A percentile compares a stretch with the other conserved stretches of the same genome.
These are phyloP conservation scores for Termitomyces sp. DNA, from an alignment of 768 basidiomycete species.

Conservation along the genomic window DNA sequence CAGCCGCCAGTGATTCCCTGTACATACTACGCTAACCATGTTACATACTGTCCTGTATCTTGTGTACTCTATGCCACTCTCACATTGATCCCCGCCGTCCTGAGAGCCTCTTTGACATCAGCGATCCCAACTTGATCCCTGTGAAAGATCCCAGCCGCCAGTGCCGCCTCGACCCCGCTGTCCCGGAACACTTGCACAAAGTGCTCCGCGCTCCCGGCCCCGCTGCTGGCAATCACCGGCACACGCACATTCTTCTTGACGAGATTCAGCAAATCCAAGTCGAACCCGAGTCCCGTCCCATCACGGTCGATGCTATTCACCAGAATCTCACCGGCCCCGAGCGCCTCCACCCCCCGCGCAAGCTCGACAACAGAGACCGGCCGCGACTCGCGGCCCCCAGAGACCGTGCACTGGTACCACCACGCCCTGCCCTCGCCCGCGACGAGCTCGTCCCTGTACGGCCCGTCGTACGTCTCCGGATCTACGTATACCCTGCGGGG, in stretches of 20 bases:
- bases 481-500: slow-evolving; percentile 84
- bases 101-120: slow-evolving; percentile 67
- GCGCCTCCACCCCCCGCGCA: slow-evolving; percentile 80
- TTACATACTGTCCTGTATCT: neutral
- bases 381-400: slow-evolving; percentile 82
- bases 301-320: slow-evolving; percentile 97
- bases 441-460: slow-evolving; percentile 60
- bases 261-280: slow-evolving; percentile 73
- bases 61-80: slow-evolving; percentile 16
- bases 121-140: slow-evolving; percentile 78
- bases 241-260: slow-evolving; percentile 76
- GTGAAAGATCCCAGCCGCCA: slow-evolving; percentile 98
- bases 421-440: slow-evolving; percentile 64
- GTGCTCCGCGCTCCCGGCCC: slow-evolving; percentile 78
- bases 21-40: slow-evolving; percentile 10
- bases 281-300: slow-evolving; percentile 90
- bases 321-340: slow-evolving; percentile 94
- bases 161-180: slow-evolving; percentile 82
- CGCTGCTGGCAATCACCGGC: slow-evolving; percentile 93
- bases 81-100: slow-evolving; percentile 43
- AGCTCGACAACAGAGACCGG: slow-evolving; percentile 87
- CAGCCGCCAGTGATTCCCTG: slow-evolving; percentile 26
- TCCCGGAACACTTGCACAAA: slow-evolving; percentile 83
- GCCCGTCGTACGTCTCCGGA: slow-evolving; percentile 57
- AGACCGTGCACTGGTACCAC: slow-evolving; percentile 99